phyloP scores from a whole-genome alignment of 1,139 yeast species.

The Suhomyces terraborum region DNA sequence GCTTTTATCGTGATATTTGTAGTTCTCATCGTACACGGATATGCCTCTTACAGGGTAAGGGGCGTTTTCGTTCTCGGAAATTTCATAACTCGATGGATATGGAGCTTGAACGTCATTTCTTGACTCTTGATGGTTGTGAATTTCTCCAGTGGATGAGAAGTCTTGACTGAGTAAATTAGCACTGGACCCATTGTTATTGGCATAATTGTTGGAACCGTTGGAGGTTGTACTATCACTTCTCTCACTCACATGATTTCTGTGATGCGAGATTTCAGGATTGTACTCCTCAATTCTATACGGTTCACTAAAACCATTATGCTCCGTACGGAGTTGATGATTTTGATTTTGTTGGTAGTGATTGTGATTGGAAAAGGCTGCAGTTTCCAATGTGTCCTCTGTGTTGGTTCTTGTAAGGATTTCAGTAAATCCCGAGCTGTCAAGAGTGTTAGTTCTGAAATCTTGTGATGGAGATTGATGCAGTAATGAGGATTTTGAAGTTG shows the following conservation, averaged over 20 bases:
- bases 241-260: conserved; percentile 3
- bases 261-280: neutral
- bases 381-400: neutral
- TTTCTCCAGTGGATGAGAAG: neutral
- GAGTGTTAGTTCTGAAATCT: neutral
- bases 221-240: conserved; percentile 7
- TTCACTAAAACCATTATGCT: neutral
- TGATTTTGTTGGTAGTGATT: neutral
- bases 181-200: conserved; percentile 1
- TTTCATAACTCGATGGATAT: conserved; percentile 7
- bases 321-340: neutral
- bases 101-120: neutral
- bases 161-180: conserved; percentile 2
- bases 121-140: neutral
- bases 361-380: neutral
- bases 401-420: neutral
- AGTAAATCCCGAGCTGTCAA: neutral
- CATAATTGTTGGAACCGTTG: conserved; percentile 4
- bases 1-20: conserved; percentile 3
- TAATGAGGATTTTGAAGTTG: neutral
- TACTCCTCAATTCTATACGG: neutral
- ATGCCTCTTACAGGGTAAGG: conserved; percentile 30
- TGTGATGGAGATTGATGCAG: neutral
- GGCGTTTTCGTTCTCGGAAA: conserved; percentile 7
- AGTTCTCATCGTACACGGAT: conserved; percentile 20